phyloP scores from a whole-genome alignment of 2,329 filamentous ascomycete genomes.

The Westerdykella ornata region DNA sequence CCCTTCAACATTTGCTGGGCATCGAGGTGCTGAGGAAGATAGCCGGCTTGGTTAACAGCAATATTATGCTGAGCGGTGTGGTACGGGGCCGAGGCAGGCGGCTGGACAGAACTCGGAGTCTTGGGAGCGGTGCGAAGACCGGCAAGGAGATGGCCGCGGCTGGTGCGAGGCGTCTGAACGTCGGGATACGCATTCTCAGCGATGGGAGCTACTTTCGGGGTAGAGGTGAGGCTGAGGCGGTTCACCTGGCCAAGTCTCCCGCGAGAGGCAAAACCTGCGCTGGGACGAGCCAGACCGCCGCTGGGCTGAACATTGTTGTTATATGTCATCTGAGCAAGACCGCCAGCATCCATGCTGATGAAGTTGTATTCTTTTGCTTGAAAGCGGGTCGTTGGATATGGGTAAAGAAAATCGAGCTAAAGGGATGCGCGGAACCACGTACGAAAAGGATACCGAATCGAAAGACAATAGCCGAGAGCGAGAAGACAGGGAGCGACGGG shows the following conservation, averaged over 20 bases:
- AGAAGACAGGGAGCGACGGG: slow-evolving; percentile 12
- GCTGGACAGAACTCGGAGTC: slow-evolving; percentile 61
- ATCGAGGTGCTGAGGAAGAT: slow-evolving; percentile 40
- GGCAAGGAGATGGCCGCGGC: slow-evolving; percentile 87
- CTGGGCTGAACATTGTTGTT: slow-evolving; percentile 58
- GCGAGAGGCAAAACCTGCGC: slow-evolving; percentile 77
- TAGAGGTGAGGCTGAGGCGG: slow-evolving; percentile 72
- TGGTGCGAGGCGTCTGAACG: slow-evolving; percentile 79
- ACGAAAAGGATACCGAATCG: slow-evolving; percentile 30
- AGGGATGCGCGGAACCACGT: slow-evolving; percentile 18
- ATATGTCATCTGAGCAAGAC: slow-evolving; percentile 99
- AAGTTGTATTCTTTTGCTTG: slow-evolving; percentile 14
- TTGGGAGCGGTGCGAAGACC: slow-evolving; percentile 91
- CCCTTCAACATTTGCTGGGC: slow-evolving; percentile 15
- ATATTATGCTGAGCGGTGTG: slow-evolving; percentile 48
- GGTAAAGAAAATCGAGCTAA: slow-evolving; percentile 29
- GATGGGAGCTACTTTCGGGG: slow-evolving; percentile 59
- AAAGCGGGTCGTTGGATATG: slow-evolving; percentile 10
- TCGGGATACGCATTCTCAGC: slow-evolving; percentile 58
- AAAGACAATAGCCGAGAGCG: slow-evolving; percentile 16
- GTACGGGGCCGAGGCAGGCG: slow-evolving; percentile 57
- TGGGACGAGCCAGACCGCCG: slow-evolving; percentile 64
- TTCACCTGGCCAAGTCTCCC: slow-evolving; percentile 82
- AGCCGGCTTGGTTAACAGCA: slow-evolving; percentile 42
- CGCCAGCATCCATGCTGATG: slow-evolving; percentile 82